These are phyloP conservation scores for Aspergillus viridinutans DNA, from an alignment of 2,329 filamentous ascomycete species.

Conservation along the genomic window DNA sequence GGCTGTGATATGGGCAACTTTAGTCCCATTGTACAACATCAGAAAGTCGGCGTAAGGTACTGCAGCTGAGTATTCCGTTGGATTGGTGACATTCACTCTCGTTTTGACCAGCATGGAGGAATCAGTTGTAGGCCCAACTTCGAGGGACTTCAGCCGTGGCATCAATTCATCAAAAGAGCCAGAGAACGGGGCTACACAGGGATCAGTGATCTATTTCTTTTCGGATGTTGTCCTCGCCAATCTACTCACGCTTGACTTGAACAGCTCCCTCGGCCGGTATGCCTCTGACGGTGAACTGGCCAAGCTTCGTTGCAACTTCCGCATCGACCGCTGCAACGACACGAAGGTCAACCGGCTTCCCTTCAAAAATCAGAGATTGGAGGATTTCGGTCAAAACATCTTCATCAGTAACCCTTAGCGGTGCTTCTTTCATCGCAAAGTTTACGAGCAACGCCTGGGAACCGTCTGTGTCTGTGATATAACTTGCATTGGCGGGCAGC, in stretches of 20 bases:
- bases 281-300: conserved; percentile 72
- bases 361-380: conserved; percentile 73
- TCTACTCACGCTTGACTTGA: conserved; percentile 84
- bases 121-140: conserved; percentile 67
- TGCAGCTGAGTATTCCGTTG: conserved; percentile 75
- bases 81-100: conserved; percentile 79
- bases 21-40: conserved; percentile 66
- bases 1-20: conserved; percentile 71
- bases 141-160: conserved; percentile 67
- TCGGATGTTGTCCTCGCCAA: conserved; percentile 17
- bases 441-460: conserved; percentile 66
- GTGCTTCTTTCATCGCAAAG: conserved; percentile 72
- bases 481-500: conserved; percentile 80
- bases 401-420: conserved; percentile 75
- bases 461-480: conserved; percentile 55
- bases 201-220: conserved; percentile 24
- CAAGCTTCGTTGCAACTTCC: conserved; percentile 74
- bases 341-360: conserved; percentile 63
- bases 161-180: conserved; percentile 49
- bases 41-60: conserved; percentile 79
- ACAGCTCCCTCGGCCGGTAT: conserved; percentile 81
- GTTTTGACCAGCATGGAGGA: conserved; percentile 69
- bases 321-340: conserved; percentile 80
- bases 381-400: conserved; percentile 76
- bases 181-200: conserved; percentile 54